Percentiles rank a stretch among this genome's conserved stretches.
Conservation (phyloP, 148 eudicot genomes). For the Vaccinium darrowii region DNA sequence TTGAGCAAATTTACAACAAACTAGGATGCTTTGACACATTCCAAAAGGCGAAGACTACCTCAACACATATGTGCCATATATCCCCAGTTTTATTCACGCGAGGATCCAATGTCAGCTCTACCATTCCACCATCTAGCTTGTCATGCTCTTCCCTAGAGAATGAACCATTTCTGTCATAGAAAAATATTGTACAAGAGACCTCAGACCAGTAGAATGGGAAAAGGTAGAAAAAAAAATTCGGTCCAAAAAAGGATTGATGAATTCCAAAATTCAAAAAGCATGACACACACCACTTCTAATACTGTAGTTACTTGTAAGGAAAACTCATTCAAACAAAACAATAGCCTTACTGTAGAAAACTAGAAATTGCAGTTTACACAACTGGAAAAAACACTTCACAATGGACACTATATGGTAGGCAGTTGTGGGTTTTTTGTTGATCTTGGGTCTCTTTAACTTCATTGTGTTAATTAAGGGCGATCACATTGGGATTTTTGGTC, state of each 20-base stretch:
- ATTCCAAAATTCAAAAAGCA: neutral
- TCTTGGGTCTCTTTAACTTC: neutral
- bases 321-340: neutral
- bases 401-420: neutral
- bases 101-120: constrained; percentile 72
- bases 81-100: constrained; percentile 75
- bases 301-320: neutral
- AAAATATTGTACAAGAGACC: neutral
- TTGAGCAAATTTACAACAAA: constrained; percentile 8
- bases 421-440: neutral
- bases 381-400: neutral
- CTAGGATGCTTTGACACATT: neutral
- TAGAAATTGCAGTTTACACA: neutral
- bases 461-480: neutral
- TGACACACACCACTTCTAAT: neutral
- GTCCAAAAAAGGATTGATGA: neutral
- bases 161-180: neutral
- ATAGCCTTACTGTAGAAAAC: neutral
- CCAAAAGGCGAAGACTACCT: constrained; percentile 42
- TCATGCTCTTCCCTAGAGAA: constrained; percentile 41
- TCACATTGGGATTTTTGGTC: neutral
- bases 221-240: neutral
- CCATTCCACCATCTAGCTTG: constrained; percentile 38
- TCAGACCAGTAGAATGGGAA: neutral
- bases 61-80: constrained; percentile 86